Evolutionary conservation across 768 basidiomycete genomes (phyloP).

Genomic region (Psilocybe cyanescens): DNA sequence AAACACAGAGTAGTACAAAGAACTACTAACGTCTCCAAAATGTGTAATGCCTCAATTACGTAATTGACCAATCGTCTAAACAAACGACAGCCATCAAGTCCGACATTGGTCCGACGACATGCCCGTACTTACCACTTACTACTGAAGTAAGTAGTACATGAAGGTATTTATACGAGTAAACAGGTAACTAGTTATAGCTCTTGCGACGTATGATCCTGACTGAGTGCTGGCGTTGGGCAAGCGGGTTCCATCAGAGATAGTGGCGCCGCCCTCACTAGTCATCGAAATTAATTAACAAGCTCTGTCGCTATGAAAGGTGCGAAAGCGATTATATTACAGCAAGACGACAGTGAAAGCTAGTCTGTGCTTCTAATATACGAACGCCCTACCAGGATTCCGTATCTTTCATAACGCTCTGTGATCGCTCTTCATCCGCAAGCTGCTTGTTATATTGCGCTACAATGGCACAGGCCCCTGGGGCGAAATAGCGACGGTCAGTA

Average conservation of each 20-base stretch:
- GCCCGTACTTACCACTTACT: too few relatives aligned
- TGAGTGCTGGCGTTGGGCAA: not conserved
- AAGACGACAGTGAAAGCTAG: not conserved
- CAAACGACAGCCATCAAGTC: too few relatives aligned
- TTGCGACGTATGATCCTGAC: too few relatives aligned
- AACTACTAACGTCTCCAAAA: not conserved
- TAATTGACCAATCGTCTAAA: not conserved
- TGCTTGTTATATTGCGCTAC: conserved; percentile 48
- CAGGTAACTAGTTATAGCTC: too few relatives aligned
- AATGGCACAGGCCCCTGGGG: conserved; percentile 51
- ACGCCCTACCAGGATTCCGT: conserved; percentile 44
- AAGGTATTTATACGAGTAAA: too few relatives aligned
- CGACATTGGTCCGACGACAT: too few relatives aligned
- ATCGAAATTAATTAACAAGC: too few relatives aligned
- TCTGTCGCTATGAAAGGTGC: not conserved
- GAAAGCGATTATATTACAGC: not conserved
- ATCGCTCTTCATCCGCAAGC: conserved; percentile 45
- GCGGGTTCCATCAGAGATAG: too few relatives aligned
- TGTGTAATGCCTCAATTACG: not conserved
- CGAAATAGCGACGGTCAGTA: conserved; percentile 2
- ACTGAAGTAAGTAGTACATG: too few relatives aligned
- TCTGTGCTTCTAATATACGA: not conserved
- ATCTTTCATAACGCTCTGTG: conserved; percentile 43
- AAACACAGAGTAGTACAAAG: not conserved
- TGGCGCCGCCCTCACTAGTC: too few relatives aligned